Base-by-base conservation (phyloP, 163 green algal species). In the Trebouxiophyceae sp. region DNA sequence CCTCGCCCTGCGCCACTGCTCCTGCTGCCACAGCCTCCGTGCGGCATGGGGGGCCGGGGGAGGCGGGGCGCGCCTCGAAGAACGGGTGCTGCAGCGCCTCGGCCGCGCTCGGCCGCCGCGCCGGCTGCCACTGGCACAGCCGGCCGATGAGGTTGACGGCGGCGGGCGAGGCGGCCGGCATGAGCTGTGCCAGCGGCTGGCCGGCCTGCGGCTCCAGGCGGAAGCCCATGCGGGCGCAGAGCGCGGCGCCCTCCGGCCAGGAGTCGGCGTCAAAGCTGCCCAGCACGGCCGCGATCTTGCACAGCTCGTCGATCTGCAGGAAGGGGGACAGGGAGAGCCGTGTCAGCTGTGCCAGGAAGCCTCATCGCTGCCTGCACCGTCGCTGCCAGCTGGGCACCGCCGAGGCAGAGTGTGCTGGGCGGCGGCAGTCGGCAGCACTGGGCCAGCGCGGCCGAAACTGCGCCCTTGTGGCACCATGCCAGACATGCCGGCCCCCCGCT, bases 261-360 rank as follows among this genome's bases (percentile, higher is more conserved):
- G 62, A 88, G 54, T 84, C 54, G 19, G 70, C 33, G 1, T 78
- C 96, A 45, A 91, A 91, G 0, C 84, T 92, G 54, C 91, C 91
- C 77, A 97, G 79, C 45, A 97, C 81, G 39, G 45, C 76, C 71
- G 86, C 93, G 57, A 97, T 95, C 79, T 96, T 96, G 77, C 91
- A 90, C 34, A 97, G 86, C 81, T 97, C 84, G 57, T 97, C 91
- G 2, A 87, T 81, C 83, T 97, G 79, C 57, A 60, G 16, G 23
- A 26, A 20, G 5, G 47, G 47, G 47, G 39, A 50, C 39, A 50
- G 19, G 19, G 12, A 50, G 39, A 50, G 19, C 12, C 19, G 12
- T 16, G 39, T 50, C 12, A 50, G 39, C 39, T 50, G 12, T 12
- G 39, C 39, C 12, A 50, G 19, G 39, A 50, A 50, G 39, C 19